Evolutionary conservation across 129 eudicot species (phyloP), one percentile per base, ranked within the genome.

Genomic region (Flaveria robusta): DNA sequence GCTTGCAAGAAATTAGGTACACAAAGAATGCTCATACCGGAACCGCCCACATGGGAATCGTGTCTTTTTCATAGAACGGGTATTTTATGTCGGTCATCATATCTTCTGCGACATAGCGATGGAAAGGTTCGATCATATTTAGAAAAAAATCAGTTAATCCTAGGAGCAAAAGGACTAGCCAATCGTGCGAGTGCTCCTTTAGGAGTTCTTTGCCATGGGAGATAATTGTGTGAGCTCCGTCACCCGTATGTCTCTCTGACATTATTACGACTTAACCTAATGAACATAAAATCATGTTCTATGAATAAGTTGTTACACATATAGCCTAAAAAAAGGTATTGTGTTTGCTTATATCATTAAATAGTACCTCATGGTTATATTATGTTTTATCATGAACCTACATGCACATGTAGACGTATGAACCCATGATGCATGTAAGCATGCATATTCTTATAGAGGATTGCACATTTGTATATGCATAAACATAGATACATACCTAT

Each of bases 41-140:
- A 58, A 85, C 89, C 7, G 74, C 78, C 52, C 72, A 87, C 78
- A 87, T 79, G 58, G 92, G 92, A 68, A 87, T 66, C 7, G 89
- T 85, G 68, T 87, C 85, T 66, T 81, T 76, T 42, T 83, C 83
- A 56, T 82, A 75, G 27, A 87, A 81, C 0, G 91, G 91, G 43
- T 78, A 87, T 42, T 74, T 79, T 46, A 82, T 74, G 43, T 87
- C 82, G 12, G 79, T 79, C 81, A 84, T 83, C 91, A 87, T 84
- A 51, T 79, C 88, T 68, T 73, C 37, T 2, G 85, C 84, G 20
- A 87, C 75, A 73, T 81, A 87, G 41, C 91, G 87, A 70, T 87
- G 91, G 87, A 87, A 87, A 47, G 91, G 91, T 55, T 87, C 91
- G 2, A 87, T 74, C 19, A 70, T 7, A 75, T 87, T 87, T 31